Conservation (phyloP, 1,139 yeast species). For the Neolecta irregularis region DNA sequence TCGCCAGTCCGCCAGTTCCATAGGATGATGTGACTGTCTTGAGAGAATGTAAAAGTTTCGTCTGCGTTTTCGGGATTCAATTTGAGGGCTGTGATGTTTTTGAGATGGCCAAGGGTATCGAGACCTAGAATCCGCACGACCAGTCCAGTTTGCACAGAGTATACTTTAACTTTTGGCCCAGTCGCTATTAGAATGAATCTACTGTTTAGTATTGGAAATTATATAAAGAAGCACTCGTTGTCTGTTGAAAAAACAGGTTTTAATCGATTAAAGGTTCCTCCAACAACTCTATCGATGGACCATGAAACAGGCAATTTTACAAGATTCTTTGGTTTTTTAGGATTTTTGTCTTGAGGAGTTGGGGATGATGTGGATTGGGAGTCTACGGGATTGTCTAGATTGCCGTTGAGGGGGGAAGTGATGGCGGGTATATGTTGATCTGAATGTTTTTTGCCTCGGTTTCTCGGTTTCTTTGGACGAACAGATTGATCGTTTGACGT, state of each 20-base stretch:
- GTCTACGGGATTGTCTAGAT: too few relatives aligned
- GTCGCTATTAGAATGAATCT: conserved; percentile 8
- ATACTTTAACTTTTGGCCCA: conserved; percentile 8
- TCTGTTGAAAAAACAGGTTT: conserved; percentile 3
- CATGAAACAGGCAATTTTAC: background rate
- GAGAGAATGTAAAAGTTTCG: conserved; percentile 6
- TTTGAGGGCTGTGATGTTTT: conserved; percentile 6
- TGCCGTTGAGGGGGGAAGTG: background rate
- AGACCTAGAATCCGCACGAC: conserved; percentile 3
- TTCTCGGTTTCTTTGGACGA: background rate
- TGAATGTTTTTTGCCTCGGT: background rate
- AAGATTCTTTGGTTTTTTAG: background rate
- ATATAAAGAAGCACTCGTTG: conserved; percentile 1
- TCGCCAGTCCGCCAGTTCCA: conserved; percentile 13
- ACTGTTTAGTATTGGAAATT: conserved; percentile 5
- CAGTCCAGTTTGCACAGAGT: conserved; percentile 9
- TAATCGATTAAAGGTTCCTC: background rate
- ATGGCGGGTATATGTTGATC: background rate
- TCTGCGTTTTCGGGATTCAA: conserved; percentile 11
- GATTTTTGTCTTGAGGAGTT: background rate
- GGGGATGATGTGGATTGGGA: too few relatives aligned
- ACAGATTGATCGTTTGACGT: too few relatives aligned
- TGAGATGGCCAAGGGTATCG: background rate
- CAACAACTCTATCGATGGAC: background rate
- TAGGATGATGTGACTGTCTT: conserved; percentile 7